Conservation (phyloP, 306 rosid genomes). For the Cyclanthera cordifolia region DNA sequence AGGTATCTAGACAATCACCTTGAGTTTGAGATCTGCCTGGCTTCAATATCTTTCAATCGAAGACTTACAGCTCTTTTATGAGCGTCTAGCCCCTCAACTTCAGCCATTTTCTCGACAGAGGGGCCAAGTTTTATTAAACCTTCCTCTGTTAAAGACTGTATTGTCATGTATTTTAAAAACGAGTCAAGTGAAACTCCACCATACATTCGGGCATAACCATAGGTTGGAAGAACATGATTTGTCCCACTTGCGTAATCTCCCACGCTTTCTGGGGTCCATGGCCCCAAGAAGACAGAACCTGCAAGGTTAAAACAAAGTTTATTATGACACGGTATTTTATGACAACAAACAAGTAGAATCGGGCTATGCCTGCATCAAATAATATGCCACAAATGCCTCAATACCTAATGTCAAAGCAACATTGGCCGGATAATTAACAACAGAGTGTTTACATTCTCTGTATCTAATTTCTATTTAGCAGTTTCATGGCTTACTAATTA, state of each 20-base stretch:
- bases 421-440: no score
- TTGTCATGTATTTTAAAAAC: constrained; percentile 78
- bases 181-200: constrained; percentile 93
- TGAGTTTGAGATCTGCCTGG: constrained; percentile 40
- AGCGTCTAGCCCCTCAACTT: constrained; percentile 86
- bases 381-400: background rate
- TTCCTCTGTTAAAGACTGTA: constrained; percentile 90
- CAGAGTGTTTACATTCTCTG: no score
- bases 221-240: constrained; percentile 96
- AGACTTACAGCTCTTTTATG: constrained; percentile 91
- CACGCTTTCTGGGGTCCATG: constrained; percentile 96
- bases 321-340: no score
- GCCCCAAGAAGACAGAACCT: constrained; percentile 93
- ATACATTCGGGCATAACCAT: constrained; percentile 94
- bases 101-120: constrained; percentile 82
- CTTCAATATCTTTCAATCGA: constrained; percentile 80
- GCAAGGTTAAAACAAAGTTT: constrained; percentile 13
- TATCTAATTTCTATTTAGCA: no score
- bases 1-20: constrained; percentile 21
- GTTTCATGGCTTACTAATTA: no score
- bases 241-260: constrained; percentile 99
- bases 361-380: background rate
- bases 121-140: constrained; percentile 84
- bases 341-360: background rate
- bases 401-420: background rate